A percentile compares a stretch with the other conserved stretches of the same genome.
Evolutionary conservation across 768 basidiomycete species (phyloP).

Genomic region (Rhodotorula diobovata): DNA sequence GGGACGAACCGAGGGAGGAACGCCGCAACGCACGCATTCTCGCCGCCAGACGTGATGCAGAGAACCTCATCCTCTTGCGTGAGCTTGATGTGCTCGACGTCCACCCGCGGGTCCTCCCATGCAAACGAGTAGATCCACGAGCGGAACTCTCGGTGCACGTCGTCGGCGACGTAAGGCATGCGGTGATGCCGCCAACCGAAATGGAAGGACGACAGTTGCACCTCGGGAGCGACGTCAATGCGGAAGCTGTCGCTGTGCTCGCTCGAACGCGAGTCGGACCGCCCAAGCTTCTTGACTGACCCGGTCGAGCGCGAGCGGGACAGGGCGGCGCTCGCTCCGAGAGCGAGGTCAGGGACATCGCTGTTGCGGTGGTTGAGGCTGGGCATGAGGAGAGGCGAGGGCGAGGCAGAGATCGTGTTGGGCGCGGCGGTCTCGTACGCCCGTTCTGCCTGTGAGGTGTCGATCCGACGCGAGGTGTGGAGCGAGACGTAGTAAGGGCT

Average conservation of each 20-base stretch:
- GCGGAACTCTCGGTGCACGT: slow-evolving; percentile 60
- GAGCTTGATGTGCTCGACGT: slow-evolving; percentile 62
- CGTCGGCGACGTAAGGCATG: slow-evolving; percentile 46
- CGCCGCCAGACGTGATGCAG: slow-evolving; percentile 71
- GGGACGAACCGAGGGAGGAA: neutral
- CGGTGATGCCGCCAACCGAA: slow-evolving; percentile 53
- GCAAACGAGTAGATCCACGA: slow-evolving; percentile 43
- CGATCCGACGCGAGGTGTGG: slow-evolving; percentile 62
- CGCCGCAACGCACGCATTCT: slow-evolving; percentile 55
- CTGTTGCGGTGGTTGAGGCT: slow-evolving; percentile 50
- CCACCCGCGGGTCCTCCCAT: slow-evolving; percentile 68
- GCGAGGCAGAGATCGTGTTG: slow-evolving; percentile 49
- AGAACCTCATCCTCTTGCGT: slow-evolving; percentile 63
- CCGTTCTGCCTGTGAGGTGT: slow-evolving; percentile 57
- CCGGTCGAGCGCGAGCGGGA: neutral
- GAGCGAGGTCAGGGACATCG: slow-evolving; percentile 33
- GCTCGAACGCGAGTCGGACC: slow-evolving; percentile 24
- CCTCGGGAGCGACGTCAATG: slow-evolving; percentile 53
- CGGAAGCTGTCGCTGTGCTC: slow-evolving; percentile 30
- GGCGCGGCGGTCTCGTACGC: slow-evolving; percentile 64
- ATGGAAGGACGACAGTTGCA: slow-evolving; percentile 60
- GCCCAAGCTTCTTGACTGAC: neutral
- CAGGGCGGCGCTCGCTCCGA: slow-evolving; percentile 41
- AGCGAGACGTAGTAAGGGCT: slow-evolving; percentile 73
- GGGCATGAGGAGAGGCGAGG: slow-evolving; percentile 44